Conservation (phyloP, 495 filamentous ascomycete species). For the Aspergillus baeticus region DNA sequence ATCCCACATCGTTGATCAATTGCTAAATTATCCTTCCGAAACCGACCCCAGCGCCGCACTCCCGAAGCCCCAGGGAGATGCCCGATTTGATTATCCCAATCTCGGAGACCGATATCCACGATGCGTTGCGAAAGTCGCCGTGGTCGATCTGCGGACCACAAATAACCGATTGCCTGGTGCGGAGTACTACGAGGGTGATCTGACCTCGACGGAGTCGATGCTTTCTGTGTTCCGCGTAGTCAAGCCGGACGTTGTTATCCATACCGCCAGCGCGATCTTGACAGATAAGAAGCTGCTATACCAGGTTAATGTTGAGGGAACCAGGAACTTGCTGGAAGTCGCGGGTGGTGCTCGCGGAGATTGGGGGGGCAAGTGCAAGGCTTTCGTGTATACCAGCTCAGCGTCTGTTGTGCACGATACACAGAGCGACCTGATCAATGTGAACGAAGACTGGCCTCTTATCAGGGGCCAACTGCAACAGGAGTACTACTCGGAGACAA, state of each 20-base stretch:
- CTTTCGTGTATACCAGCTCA: slow-evolving; percentile 91
- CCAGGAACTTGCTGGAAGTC: slow-evolving; percentile 72
- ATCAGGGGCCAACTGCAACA: slow-evolving; percentile 67
- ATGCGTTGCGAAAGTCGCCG: slow-evolving; percentile 61
- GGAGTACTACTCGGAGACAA: slow-evolving; percentile 91
- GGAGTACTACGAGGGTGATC: slow-evolving; percentile 80
- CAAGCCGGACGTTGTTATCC: slow-evolving; percentile 87
- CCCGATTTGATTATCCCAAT: slow-evolving; percentile 40
- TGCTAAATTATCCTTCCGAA: slow-evolving; percentile 53
- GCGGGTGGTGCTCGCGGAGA: slow-evolving; percentile 59
- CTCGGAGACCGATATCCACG: slow-evolving; percentile 40
- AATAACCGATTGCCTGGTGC: slow-evolving; percentile 73
- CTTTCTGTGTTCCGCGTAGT: slow-evolving; percentile 63
- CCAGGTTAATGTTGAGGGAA: slow-evolving; percentile 94
- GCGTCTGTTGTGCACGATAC: slow-evolving; percentile 86
- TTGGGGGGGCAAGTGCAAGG: slow-evolving; percentile 71
- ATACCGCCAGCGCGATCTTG: slow-evolving; percentile 80
- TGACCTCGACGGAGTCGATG: slow-evolving; percentile 70
- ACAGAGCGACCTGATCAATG: slow-evolving; percentile 77
- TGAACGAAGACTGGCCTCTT: slow-evolving; percentile 83
- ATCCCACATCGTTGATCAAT: slow-evolving; percentile 57
- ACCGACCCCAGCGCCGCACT: slow-evolving; percentile 43
- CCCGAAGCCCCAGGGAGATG: slow-evolving; percentile 37
- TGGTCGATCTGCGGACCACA: slow-evolving; percentile 81
- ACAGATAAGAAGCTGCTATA: slow-evolving; percentile 43